Conservation (phyloP, 164 flowering plant species). For the Berberis thunbergii region DNA sequence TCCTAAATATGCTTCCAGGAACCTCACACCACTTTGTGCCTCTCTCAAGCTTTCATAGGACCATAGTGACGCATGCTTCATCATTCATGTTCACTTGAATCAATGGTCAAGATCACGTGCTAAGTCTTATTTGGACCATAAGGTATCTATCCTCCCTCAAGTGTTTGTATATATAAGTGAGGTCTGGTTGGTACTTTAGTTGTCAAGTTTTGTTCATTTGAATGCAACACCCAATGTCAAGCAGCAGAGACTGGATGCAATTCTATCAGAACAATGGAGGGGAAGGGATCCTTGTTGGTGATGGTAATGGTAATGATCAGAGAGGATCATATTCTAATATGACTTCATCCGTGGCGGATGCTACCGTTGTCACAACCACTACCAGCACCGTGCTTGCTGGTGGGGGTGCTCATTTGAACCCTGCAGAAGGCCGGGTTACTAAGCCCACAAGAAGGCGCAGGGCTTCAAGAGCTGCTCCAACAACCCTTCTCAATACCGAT, state of each 20-base stretch:
- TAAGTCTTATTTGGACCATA: neutral
- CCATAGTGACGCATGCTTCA: neutral
- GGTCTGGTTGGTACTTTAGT: neutral
- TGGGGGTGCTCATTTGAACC: slow-evolving; percentile 13
- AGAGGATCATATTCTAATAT: no score
- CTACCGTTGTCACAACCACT: slow-evolving; percentile 13
- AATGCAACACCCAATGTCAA: slow-evolving; percentile 19
- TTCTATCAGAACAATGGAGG: neutral
- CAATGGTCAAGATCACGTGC: neutral
- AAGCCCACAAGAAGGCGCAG: slow-evolving; percentile 48
- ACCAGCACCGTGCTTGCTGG: neutral
- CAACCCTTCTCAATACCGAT: slow-evolving; percentile 69
- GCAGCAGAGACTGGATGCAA: slow-evolving; percentile 18
- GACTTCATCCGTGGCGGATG: slow-evolving; percentile 2
- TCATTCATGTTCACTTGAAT: neutral
- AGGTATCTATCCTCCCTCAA: neutral
- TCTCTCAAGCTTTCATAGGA: neutral
- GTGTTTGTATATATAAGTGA: neutral
- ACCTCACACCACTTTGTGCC: neutral
- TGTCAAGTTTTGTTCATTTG: neutral
- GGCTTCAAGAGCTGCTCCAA: slow-evolving; percentile 62
- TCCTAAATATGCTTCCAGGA: neutral
- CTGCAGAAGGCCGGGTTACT: slow-evolving; percentile 39
- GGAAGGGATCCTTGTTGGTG: neutral
- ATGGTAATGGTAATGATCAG: neutral